Evolutionary conservation across 2,329 filamentous ascomycete genomes (phyloP), one percentile per base, ranked within the genome.

Genomic region (Graphilbum ipis-grandicollis): DNA sequence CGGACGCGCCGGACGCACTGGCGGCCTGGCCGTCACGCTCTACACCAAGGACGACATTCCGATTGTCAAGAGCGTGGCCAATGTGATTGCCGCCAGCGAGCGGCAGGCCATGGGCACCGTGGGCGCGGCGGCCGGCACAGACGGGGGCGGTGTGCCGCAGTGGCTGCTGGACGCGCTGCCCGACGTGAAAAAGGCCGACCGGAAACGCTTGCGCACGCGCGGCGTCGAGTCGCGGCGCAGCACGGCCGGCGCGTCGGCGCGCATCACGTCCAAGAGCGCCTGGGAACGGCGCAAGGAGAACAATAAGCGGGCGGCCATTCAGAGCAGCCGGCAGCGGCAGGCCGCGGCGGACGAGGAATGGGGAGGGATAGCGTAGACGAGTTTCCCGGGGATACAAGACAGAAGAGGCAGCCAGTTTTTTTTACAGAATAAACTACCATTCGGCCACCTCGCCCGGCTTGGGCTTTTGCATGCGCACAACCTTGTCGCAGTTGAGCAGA

Each of bases 41-140:
- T 98, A 93, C 56, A 96, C 88, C 0, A 84, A 90, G 54, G 90
- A 94, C 42, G 90, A 98, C 50, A 79, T 96, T 4, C 79, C 82
- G 0, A 84, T 68, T 39, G 73, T 98, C 39, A 93, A 88, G 60
- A 82, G 75, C 44, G 81, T 98, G 21, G 90, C 86, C 25, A 94
- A 94, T 50, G 82, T 96, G 25, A 93, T 98, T 44, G 72, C 80
- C 0, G 71, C 74, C 18, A 85, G 79, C 45, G 82, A 94, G 56
- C 80, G 75, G 55, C 68, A 85, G 48, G 67, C 68, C 2, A 42
- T 29, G 34, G 35, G 21, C 15, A n/a, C 5, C 10, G 19, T 9
- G 17, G 31, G 25, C 9, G 17, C 10, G 2, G 31, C 7, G 13
- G 19, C 18, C 23, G 22, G 8, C 3, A 12, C 21, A 36, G 15